Conservation (phyloP, 495 filamentous ascomycete genomes). For the Lophiostoma macrostomum region DNA sequence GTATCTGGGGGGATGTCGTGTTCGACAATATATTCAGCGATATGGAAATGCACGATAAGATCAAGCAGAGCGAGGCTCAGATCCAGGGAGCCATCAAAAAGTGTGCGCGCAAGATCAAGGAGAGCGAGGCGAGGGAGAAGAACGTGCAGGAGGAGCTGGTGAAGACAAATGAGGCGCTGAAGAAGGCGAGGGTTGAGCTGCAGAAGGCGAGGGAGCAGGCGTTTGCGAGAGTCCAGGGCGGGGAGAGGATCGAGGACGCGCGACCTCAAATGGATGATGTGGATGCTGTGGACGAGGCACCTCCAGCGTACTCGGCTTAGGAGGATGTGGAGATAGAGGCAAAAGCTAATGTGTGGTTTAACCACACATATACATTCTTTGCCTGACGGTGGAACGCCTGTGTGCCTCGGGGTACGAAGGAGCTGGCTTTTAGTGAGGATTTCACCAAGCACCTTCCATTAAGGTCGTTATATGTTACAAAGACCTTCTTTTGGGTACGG, state of each 20-base stretch:
- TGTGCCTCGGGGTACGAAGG: no score
- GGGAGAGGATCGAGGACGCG: background rate
- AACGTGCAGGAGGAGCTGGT: conserved; percentile 18
- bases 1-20: conserved; percentile 45
- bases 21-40: conserved; percentile 51
- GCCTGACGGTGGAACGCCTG: no score
- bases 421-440: no score
- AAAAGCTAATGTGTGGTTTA: no score
- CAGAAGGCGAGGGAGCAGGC: conserved; percentile 40
- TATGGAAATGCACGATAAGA: conserved; percentile 47
- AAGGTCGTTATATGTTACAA: no score
- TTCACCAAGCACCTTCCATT: no score
- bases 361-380: no score
- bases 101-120: conserved; percentile 26
- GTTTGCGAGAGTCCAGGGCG: conserved; percentile 7
- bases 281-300: background rate
- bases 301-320: conserved; percentile 14
- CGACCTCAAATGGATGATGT: background rate
- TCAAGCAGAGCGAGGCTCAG: conserved; percentile 41
- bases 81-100: conserved; percentile 35
- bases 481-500: no score
- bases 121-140: conserved; percentile 29
- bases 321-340: background rate
- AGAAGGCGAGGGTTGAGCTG: conserved; percentile 40
- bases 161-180: conserved; percentile 31